Conservation (phyloP, 768 basidiomycete genomes). For the Multifurca ochricompacta region DNA sequence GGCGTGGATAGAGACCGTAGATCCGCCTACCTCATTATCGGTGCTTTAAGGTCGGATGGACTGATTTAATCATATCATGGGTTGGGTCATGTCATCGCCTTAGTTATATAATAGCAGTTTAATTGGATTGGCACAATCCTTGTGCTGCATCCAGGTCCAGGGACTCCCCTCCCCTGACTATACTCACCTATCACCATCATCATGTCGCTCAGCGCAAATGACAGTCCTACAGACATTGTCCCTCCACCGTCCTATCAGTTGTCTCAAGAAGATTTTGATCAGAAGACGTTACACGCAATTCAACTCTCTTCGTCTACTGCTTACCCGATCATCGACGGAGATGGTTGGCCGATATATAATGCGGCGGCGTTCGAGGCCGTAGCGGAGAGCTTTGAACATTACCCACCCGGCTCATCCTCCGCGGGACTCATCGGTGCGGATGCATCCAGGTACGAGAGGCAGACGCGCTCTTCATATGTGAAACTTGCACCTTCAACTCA, state of each 20-base stretch:
- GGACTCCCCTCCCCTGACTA: neutral
- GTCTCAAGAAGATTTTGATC: slow-evolving; percentile 14
- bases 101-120: too few relatives aligned
- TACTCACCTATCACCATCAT: neutral
- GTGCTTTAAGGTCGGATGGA: slow-evolving; percentile 65
- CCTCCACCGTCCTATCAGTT: slow-evolving; percentile 18
- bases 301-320: neutral
- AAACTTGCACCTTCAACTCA: neutral
- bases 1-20: slow-evolving; percentile 73
- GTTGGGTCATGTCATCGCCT: neutral
- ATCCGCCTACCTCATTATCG: slow-evolving; percentile 73
- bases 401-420: slow-evolving; percentile 9
- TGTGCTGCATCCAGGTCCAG: too few relatives aligned
- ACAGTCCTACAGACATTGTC: neutral
- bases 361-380: slow-evolving; percentile 12
- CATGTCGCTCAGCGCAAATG: neutral
- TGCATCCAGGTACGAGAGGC: neutral
- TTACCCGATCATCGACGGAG: neutral
- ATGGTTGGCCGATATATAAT: slow-evolving; percentile 17
- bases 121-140: too few relatives aligned
- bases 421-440: neutral
- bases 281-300: slow-evolving; percentile 6
- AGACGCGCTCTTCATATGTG: neutral
- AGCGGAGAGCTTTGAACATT: neutral
- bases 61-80: slow-evolving; percentile 40